Evolutionary conservation across 768 basidiomycete species (phyloP), one percentile per base, ranked within the genome.

Genomic region (Kwoniella shandongensis): DNA sequence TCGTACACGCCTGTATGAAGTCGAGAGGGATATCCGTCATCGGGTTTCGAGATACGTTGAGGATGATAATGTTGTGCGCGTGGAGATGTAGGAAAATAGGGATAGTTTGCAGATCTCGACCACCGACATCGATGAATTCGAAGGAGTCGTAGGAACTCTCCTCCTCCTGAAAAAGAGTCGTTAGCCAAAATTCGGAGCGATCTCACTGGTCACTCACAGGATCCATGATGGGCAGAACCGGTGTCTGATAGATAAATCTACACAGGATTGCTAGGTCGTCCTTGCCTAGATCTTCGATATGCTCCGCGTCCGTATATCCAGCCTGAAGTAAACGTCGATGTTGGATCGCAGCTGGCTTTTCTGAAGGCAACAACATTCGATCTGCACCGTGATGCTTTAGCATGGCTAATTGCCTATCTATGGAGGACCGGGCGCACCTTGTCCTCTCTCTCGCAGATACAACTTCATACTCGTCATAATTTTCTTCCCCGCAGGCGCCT

Each of bases 1-100:
- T 83, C 1, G 83, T 83, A 71, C 91, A 94, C 4, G 87, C 84
- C 76, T 96, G 89, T 55, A 96, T 87, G 73, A 99, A 99, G 77
- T 98, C 96, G 47, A 91, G 85, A 0, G 94, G 96, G 32, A 98
- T 87, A 75, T 98, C 93, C 52, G 93, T 83, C 84, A 94, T 90
- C 2, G 93, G 91, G 72, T 98, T 99, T 41, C 89, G 85, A 3
- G 91, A 94, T 13, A 98, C 83, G 59, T 88, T 89, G 57, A 98
- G 86, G 38, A 82, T 85, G 56, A 88, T 80, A 67, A 99, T 92
- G 23, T 83, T 83, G 63, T 88, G 85, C 1, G 92, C 91, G 57
- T 90, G 85, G 51, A 84, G 82, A 75, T 99, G 88, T 12, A 97
- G 81, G 56, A 85, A 80, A 64, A 94, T 86, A 0, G 96, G 96